Base-by-base conservation (phyloP, 73 alveolate species). In the Urostyla sp. region DNA sequence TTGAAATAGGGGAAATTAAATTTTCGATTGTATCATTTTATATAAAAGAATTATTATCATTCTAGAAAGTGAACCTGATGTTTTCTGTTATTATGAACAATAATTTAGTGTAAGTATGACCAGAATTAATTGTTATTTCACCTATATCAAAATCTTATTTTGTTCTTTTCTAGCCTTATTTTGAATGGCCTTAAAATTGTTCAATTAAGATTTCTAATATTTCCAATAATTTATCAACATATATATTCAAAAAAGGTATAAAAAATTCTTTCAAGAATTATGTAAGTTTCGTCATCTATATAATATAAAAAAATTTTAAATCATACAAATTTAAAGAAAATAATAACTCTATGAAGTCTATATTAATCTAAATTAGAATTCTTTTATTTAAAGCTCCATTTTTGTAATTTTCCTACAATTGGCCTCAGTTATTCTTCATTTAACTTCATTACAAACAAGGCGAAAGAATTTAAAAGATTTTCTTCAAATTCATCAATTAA, bases 381-480 rank as follows among this genome's bases (percentile, higher is more conserved):
- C 21, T 0, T 43, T 2, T 50, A n/a, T 32, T 63, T 66, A 40
- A 55, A 61, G 10, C 84, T 90, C 94, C 90, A 77, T 66, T 86
- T 86, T 13, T 67, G 40, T 32, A 77, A 40, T 67, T 86, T 58
- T 11, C 44, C 84, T n/a, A 77, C 63, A 24, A 86, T 37, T 27
- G 79, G 87, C 40, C 82, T 77, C 45, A 86, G 74, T 61, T 86
- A 55, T 18, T 63, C 75, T 40, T 86, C 94, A 50, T 77, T 86
- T 31, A 86, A 50, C 51, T 86, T 86, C 5, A 86, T 52, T n/a
- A 78, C 78, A 59, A 86, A 86, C 21, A 37, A 36, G 28, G 45
- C 73, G 21, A 67, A 57, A 4, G 89, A 31, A 11, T 60, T 21
- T 20, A 59, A 45, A 0, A 85, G 23, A 1, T 74, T 23, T 0